A percentile compares a stretch with the other conserved stretches of the same genome.
phyloP scores from a whole-genome alignment of 768 basidiomycete genomes.

The Leucosporidium scottii region DNA sequence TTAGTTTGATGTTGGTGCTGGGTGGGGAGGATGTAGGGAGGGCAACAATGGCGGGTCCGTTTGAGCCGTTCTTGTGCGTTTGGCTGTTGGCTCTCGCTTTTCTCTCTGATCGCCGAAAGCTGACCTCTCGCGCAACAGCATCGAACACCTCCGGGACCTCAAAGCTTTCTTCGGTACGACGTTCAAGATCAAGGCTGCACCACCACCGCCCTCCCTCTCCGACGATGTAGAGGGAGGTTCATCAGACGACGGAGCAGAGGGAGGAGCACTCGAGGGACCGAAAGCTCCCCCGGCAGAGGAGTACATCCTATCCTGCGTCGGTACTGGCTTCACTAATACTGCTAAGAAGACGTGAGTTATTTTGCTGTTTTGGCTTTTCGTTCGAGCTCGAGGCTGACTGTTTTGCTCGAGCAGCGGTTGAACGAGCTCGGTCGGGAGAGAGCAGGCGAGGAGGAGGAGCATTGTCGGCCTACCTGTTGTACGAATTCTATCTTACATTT shows the following conservation, averaged over 20 bases:
- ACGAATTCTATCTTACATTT: too few species aligned
- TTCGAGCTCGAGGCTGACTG: too few species aligned
- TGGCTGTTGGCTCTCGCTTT: constrained; percentile 29
- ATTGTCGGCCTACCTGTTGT: too few species aligned
- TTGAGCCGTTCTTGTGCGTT: constrained; percentile 22
- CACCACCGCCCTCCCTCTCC: constrained; percentile 5
- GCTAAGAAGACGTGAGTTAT: constrained; percentile 40
- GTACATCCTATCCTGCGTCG: constrained; percentile 80
- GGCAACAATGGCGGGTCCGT: constrained; percentile 65
- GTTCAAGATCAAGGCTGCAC: constrained; percentile 67
- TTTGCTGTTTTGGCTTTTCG: too few species aligned
- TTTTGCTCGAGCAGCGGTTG: too few species aligned
- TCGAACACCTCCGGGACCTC: constrained; percentile 82
- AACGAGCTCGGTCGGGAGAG: too few species aligned
- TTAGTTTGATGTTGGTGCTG: constrained; percentile 84
- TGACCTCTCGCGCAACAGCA: constrained; percentile 47
- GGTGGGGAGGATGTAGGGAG: constrained; percentile 95
- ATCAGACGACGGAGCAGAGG: constrained; percentile 24
- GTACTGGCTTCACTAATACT: constrained; percentile 82
- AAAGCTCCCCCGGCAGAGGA: constrained; percentile 51
- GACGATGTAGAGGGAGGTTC: constrained; percentile 25
- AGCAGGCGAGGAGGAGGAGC: too few species aligned
- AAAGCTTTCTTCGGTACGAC: constrained; percentile 77
- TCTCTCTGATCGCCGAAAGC: background rate
- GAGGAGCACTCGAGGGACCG: constrained; percentile 48